Percentiles rank a stretch among this genome's conserved stretches.
Evolutionary conservation across 192 early-diverging fungal species (phyloP).

Genomic region (Entophlyctis luteolus): DNA sequence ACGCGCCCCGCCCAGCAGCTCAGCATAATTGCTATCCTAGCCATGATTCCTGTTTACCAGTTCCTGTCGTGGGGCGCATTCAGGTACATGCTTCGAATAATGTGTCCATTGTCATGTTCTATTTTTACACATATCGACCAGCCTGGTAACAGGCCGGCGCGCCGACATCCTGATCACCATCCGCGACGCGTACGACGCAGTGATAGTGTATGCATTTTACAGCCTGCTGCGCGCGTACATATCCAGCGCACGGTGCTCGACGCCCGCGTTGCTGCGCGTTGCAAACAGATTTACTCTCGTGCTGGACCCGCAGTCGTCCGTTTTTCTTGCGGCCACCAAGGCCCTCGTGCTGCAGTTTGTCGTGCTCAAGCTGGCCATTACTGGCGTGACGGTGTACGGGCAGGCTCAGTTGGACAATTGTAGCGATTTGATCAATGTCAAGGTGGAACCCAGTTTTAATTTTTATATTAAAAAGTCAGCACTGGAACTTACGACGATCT

Average conservation of each 20-base stretch:
- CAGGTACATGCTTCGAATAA: not conserved
- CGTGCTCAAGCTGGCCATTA: not conserved
- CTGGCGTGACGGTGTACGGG: not conserved
- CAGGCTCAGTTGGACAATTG: not conserved
- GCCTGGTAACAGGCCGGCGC: not conserved
- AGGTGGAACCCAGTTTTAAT: no score
- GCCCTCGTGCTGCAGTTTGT: not conserved
- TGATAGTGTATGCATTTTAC: not conserved
- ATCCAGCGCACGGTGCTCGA: not conserved
- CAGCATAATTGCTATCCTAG: not conserved
- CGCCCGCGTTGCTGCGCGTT: not conserved
- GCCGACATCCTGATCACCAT: not conserved
- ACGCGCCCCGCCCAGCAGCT: not conserved
- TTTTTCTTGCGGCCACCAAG: not conserved
- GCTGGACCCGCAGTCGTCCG: not conserved
- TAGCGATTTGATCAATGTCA: not conserved
- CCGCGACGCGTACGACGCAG: conserved; percentile 1
- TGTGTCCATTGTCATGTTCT: not conserved
- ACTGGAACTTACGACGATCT: no score
- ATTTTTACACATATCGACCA: not conserved
- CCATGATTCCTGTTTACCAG: not conserved
- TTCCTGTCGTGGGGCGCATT: not conserved
- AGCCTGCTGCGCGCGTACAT: not conserved
- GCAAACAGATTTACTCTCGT: not conserved
- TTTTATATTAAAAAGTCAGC: no score